Evolutionary conservation across 805 yeast genomes (phyloP), one percentile per base, ranked within the genome.

Genomic region (Kodamaea leandrae): DNA sequence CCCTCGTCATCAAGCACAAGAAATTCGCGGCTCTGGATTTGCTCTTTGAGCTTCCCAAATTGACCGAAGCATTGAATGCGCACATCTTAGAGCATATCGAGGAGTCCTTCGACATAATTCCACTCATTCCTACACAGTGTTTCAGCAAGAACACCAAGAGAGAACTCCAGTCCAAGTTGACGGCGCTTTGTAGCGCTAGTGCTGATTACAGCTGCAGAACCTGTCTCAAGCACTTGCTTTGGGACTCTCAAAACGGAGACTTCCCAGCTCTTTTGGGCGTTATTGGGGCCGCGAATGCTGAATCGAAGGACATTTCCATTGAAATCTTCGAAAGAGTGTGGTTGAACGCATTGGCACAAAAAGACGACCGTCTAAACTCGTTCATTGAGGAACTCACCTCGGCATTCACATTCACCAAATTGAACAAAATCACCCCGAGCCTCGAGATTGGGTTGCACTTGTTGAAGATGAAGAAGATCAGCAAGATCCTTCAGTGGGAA

Each of bases 101-200:
- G 4, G 21, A 30, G 21, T 30, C 21, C 6, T 34, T 32, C 13
- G 33, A 28, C 15, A 49, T 55, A 17, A 40, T 58, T 6, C 30
- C 35, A 12, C 18, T 42, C 1, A 61, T 80, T 20, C 86, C 87
- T 4, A 64, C 72, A 16, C 76, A 72, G 42, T 77, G 82, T 48
- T 71, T 60, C 37, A 30, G 20, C 7, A 39, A 32, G 29, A 9
- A 21, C 24, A 27, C 37, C 21, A 38, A 29, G 27, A 39, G 28
- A 28, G 24, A 25, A n/a, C 17, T 17, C 8, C 10, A 4, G 9
- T 5, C 20, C 27, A 39, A 33, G 28, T 16, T 39, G 18, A 16
- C 16, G 3, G 32, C 27, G 9, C n/a, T 23, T 10, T 17, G 36
- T 12, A 32, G 26, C 2, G 9, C 9, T n/a, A 32, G 15, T n/a